phyloP scores from a whole-genome alignment of 495 filamentous ascomycete genomes.

The Aspergillus affinis region DNA sequence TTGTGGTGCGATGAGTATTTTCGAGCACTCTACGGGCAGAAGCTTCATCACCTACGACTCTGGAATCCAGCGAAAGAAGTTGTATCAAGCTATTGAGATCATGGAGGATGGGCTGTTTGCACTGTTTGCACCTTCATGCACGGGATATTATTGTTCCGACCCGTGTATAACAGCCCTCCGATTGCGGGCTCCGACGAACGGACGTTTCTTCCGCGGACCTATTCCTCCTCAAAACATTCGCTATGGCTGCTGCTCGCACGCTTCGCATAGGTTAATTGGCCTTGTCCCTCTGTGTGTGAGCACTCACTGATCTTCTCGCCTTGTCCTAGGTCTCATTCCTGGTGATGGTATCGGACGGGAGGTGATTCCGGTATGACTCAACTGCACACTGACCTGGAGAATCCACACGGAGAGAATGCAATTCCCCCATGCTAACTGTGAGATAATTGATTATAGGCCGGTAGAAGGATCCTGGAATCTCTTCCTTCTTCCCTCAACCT shows the following conservation, averaged over 20 bases:
- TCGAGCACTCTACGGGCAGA: no score
- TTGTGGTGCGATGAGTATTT: no score
- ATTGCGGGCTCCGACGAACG: background rate
- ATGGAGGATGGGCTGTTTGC: background rate
- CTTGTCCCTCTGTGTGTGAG: slow-evolving; percentile 9
- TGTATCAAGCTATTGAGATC: no score
- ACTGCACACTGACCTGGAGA: slow-evolving; percentile 12
- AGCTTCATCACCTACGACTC: no score
- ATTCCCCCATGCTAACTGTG: slow-evolving; percentile 14
- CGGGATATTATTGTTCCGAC: slow-evolving; percentile 11
- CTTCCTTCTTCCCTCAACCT: slow-evolving; percentile 78
- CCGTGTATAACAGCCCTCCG: slow-evolving; percentile 12
- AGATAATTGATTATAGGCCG: slow-evolving; percentile 52
- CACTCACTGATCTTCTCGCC: slow-evolving; percentile 25
- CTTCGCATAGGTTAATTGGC: slow-evolving; percentile 54
- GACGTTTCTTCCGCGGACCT: background rate
- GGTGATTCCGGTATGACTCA: slow-evolving; percentile 74
- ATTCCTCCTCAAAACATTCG: slow-evolving; percentile 1
- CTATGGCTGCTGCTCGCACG: slow-evolving; percentile 54
- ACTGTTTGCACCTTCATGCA: slow-evolving; percentile 7
- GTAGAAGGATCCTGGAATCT: slow-evolving; percentile 84
- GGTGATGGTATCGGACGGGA: slow-evolving; percentile 98
- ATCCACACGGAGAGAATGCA: slow-evolving; percentile 13
- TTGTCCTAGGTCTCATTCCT: slow-evolving; percentile 80
- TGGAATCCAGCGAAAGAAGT: no score